Percentiles rank a stretch among this genome's conserved stretches.
These are phyloP conservation scores for Terfezia claveryi DNA, from an alignment of 495 filamentous ascomycete species.

Conservation along the genomic window DNA sequence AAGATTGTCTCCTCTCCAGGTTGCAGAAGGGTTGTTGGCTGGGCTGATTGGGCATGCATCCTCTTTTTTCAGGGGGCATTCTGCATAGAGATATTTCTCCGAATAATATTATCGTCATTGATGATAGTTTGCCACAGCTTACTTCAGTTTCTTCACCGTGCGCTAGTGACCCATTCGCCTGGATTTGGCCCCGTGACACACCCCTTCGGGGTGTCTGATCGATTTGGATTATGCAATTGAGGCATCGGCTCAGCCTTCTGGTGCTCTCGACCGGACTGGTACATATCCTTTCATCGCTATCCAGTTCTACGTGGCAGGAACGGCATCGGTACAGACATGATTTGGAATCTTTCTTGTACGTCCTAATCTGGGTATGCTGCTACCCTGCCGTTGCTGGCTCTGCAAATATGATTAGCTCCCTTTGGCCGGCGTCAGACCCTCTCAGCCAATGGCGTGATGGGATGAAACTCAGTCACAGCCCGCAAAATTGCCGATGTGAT, in stretches of 20 bases:
- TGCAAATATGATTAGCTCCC: too few relatives aligned
- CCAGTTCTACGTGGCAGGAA: constrained; percentile 18
- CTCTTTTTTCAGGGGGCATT: not conserved
- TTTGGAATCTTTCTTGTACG: constrained; percentile 25
- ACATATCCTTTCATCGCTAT: constrained; percentile 23
- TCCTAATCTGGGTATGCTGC: constrained; percentile 15
- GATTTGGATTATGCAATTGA: not conserved
- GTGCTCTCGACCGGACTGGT: not conserved
- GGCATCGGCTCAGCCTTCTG: too few relatives aligned
- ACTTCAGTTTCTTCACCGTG: not conserved
- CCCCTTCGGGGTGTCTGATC: not conserved
- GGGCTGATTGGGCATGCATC: not conserved
- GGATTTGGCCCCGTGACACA: too few relatives aligned
- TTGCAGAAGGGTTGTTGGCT: not conserved
- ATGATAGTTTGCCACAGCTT: not conserved
- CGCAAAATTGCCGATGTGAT: too few relatives aligned
- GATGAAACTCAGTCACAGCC: too few relatives aligned
- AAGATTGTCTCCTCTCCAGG: too few relatives aligned
- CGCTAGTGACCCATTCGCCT: not conserved
- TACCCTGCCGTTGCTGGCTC: too few relatives aligned
- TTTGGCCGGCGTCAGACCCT: too few relatives aligned
- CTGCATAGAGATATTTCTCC: not conserved
- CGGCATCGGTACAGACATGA: constrained; percentile 23
- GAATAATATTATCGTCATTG: not conserved
- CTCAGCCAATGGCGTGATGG: too few relatives aligned